These are phyloP conservation scores for Corylus avellana DNA, from an alignment of 306 rosid genomes.

Conservation along the genomic window DNA sequence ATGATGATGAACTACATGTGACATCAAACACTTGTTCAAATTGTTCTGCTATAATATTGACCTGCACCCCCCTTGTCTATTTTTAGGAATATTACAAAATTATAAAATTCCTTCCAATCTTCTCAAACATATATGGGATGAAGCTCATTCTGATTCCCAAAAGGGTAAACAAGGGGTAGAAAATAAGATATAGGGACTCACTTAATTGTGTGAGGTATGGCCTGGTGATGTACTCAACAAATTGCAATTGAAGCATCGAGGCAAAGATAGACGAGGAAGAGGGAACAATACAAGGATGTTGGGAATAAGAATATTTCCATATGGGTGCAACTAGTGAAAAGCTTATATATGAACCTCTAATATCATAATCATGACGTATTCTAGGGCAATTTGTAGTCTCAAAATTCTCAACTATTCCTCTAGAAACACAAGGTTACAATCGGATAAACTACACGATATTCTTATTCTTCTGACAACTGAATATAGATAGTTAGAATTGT, in stretches of 20 bases:
- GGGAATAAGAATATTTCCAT: background rate
- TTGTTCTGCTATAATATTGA: conserved; percentile 10
- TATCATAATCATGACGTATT: background rate
- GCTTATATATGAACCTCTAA: background rate
- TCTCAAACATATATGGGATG: conserved; percentile 2
- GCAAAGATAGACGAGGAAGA: background rate
- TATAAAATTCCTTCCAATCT: conserved; percentile 4
- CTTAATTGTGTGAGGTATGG: background rate
- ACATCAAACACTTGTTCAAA: conserved; percentile 19
- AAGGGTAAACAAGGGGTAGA: background rate
- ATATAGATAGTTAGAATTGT: no score
- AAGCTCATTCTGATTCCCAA: conserved; percentile 1
- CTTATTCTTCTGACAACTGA: no score
- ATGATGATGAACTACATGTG: background rate
- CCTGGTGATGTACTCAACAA: background rate
- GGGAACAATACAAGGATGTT: background rate
- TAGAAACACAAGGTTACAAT: background rate
- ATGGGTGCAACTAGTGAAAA: background rate
- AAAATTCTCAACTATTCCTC: background rate
- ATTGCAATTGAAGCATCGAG: background rate
- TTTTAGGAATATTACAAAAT: background rate
- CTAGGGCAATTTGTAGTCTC: background rate
- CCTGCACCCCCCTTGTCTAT: background rate
- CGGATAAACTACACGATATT: background rate
- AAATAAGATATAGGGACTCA: background rate